A percentile compares a stretch with the other conserved stretches of the same genome.
Evolutionary conservation across 352 stramenopile genomes (phyloP).

Genomic region (Phytophthora uliginosa): DNA sequence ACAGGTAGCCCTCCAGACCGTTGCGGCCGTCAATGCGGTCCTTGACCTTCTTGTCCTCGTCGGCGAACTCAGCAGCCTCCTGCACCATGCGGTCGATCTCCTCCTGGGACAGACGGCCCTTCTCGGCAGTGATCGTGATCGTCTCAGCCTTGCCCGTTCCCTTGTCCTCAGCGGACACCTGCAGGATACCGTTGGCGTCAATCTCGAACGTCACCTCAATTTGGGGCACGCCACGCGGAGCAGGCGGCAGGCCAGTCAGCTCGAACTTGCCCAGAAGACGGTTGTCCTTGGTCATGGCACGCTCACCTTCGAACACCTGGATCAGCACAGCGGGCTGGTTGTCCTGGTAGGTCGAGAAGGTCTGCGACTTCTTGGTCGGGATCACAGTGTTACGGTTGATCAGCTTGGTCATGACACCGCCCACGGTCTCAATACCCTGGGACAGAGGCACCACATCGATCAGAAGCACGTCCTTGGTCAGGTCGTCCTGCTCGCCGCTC

Average conservation of each 20-base stretch:
- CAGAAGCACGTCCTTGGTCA: slow-evolving; percentile 96
- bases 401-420: slow-evolving; percentile 99
- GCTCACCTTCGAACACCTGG: slow-evolving; percentile 99
- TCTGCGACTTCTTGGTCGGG: slow-evolving; percentile 99
- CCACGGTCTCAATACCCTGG: slow-evolving; percentile 99
- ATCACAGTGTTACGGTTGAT: slow-evolving; percentile 99
- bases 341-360: slow-evolving; percentile 99
- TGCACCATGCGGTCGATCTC: slow-evolving; percentile 99
- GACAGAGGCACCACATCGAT: slow-evolving; percentile 98
- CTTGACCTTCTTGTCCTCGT: slow-evolving; percentile 99
- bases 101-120: slow-evolving; percentile 98
- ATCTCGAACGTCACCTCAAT: slow-evolving; percentile 99
- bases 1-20: slow-evolving; percentile 97
- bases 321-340: slow-evolving; percentile 95
- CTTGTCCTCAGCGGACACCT: slow-evolving; percentile 99
- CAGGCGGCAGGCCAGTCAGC: slow-evolving; percentile 97
- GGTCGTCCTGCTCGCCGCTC: slow-evolving; percentile 93
- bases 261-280: slow-evolving; percentile 99
- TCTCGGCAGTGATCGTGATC: slow-evolving; percentile 99
- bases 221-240: slow-evolving; percentile 98
- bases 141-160: slow-evolving; percentile 98
- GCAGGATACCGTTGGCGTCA: slow-evolving; percentile 99
- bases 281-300: slow-evolving; percentile 99
- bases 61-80: slow-evolving; percentile 98
- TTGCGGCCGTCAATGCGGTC: slow-evolving; percentile 98